These are phyloP conservation scores for Xylariaceae sp. DNA, from an alignment of 2,329 filamentous ascomycete species.

Conservation along the genomic window DNA sequence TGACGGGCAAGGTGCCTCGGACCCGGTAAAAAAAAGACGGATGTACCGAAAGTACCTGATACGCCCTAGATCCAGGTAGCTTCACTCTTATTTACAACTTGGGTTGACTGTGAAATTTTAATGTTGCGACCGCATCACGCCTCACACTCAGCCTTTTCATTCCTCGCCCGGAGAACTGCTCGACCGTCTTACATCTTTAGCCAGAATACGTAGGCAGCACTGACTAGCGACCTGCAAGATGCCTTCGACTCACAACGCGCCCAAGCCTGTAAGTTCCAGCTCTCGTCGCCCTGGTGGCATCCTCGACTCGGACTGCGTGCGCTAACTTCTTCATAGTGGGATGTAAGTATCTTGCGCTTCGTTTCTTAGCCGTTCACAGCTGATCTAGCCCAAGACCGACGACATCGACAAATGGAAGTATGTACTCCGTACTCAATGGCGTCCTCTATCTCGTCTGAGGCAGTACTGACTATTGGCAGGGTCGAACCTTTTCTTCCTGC, in stretches of 20 bases:
- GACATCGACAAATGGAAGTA: constrained; percentile 93
- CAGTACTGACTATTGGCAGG: constrained; percentile 9
- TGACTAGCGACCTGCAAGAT: constrained; percentile 18
- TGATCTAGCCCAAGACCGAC: constrained; percentile 71
- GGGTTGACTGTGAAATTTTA: constrained; percentile 12
- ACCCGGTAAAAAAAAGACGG: constrained; percentile 3
- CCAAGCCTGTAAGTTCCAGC: constrained; percentile 20
- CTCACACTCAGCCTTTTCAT: neutral
- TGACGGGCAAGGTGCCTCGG: neutral
- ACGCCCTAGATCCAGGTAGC: constrained; percentile 6
- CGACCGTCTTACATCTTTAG: neutral
- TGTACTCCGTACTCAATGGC: neutral
- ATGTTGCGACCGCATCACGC: constrained; percentile 1
- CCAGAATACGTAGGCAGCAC: neutral
- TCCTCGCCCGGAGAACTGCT: neutral
- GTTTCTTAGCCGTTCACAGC: neutral
- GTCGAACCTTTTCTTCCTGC: constrained; percentile 73
- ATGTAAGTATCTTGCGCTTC: constrained; percentile 14
- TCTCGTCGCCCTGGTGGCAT: neutral
- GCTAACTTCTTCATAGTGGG: constrained; percentile 17
- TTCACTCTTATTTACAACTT: constrained; percentile 8
- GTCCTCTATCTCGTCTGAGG: neutral
- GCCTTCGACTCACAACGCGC: constrained; percentile 24
- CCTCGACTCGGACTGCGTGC: neutral
- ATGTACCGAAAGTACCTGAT: neutral